Evolutionary conservation across 2,329 filamentous ascomycete species (phyloP).

Genomic region (Zelopaecilomyces penicillatus): DNA sequence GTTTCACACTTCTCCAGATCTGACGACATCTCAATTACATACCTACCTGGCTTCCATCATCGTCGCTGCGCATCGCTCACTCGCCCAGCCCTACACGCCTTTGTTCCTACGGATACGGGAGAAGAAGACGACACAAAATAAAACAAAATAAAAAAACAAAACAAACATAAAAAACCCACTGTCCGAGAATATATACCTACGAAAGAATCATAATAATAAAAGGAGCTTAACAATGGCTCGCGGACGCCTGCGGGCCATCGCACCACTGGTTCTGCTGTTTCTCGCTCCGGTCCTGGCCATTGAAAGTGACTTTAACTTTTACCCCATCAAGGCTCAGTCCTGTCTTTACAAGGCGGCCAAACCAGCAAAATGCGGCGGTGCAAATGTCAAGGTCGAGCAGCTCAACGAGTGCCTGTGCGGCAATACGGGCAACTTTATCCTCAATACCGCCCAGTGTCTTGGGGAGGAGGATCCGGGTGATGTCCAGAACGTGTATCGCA

Average conservation of each 20-base stretch:
- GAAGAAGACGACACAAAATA: not conserved
- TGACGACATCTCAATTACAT: no score
- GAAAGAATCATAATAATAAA: no score
- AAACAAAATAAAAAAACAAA: not conserved
- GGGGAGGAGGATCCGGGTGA: constrained; percentile 26
- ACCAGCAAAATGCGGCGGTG: constrained; percentile 31
- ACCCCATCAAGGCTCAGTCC: constrained; percentile 22
- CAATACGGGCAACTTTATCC: constrained; percentile 42
- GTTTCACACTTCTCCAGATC: no score
- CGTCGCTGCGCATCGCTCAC: no score
- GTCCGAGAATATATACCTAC: not conserved
- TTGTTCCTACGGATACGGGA: no score
- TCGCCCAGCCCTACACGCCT: no score
- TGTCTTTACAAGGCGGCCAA: constrained; percentile 37
- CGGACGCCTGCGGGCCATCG: constrained; percentile 15
- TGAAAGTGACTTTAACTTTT: constrained; percentile 26
- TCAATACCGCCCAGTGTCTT: constrained; percentile 37
- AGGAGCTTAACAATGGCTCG: constrained; percentile 16
- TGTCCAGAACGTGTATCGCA: constrained; percentile 33
- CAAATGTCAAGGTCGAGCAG: constrained; percentile 23
- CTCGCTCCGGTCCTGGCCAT: constrained; percentile 15
- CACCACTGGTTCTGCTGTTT: constrained; percentile 21
- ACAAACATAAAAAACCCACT: not conserved
- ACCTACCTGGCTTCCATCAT: no score
- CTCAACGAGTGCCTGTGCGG: constrained; percentile 43